A percentile compares a stretch with the other conserved stretches of the same genome.
These are phyloP conservation scores for Quercus tomentella DNA, from an alignment of 331 rosid species.

Conservation along the genomic window DNA sequence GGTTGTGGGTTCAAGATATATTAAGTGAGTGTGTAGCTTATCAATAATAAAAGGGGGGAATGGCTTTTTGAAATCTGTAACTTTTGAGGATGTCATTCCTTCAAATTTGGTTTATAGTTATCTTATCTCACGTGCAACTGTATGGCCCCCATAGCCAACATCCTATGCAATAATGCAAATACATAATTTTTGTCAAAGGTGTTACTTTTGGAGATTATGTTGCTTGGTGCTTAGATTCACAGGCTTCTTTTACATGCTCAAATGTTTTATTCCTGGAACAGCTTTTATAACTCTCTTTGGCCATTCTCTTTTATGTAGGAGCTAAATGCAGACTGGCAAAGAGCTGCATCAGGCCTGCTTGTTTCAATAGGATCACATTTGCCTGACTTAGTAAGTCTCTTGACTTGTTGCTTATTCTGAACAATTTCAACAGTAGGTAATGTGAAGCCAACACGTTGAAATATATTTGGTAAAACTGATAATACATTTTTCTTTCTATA, in stretches of 20 bases:
- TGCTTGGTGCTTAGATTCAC: background rate
- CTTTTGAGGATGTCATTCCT: no score
- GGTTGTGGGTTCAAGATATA: no score
- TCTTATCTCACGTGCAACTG: background rate
- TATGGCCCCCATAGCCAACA: background rate
- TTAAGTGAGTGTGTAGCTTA: no score
- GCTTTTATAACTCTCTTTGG: constrained; percentile 6
- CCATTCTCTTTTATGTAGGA: constrained; percentile 51
- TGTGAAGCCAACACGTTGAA: background rate
- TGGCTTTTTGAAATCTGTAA: no score
- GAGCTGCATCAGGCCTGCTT: constrained; percentile 86
- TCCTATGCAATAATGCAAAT: background rate
- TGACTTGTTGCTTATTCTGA: constrained; percentile 10
- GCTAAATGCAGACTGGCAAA: constrained; percentile 85
- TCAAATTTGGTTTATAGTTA: background rate
- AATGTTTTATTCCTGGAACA: background rate
- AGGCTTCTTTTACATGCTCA: constrained; percentile 7
- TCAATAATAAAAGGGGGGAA: no score
- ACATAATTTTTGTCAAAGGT: background rate
- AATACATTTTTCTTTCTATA: background rate
- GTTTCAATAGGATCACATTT: constrained; percentile 90
- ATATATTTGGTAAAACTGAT: background rate
- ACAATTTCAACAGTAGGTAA: background rate
- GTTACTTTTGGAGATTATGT: background rate
- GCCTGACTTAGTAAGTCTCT: constrained; percentile 83